Base-by-base conservation (phyloP, 2,329 filamentous ascomycete species). In the Diaporthe sp. region DNA sequence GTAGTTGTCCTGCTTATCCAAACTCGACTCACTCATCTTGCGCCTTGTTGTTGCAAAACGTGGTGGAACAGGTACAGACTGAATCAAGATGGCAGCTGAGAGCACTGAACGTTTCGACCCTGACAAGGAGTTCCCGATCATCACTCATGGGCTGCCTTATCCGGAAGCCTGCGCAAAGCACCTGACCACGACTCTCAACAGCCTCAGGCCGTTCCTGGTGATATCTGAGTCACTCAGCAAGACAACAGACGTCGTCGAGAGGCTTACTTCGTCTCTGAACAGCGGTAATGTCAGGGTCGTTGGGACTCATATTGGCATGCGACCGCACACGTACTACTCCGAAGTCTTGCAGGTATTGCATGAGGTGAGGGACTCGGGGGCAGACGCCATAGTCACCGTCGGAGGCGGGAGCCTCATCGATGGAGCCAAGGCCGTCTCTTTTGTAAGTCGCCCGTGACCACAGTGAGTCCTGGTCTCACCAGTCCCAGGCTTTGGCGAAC, bases 361-460 rank as follows among this genome's bases (percentile, higher is more conserved):
- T 1, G 76, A 78, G 25, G 57, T 78, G 8, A 67, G 65, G 25
- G 57, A 47, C 3, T 55, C 77, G 2, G 63, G 68, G 7, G 77
- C 78, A 6, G 78, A 79, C 60, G 60, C 60, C 25, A 76, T 79
- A 34, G 39, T 79, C 4, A 76, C 76, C 17, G 68, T 80, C 0
- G 79, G 78, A 31, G 78, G 77, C n/a, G 78, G 78, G 15, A 78
- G 76, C 57, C 71, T 79, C 3, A 72, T 77, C 4, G 79, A 80
- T 55, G 79, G 70, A 2, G 79, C 78, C 70, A 80, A 79, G 58
- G 73, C 76, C 12, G n/a, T 77, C 12, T 74, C 74, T 3, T 55
- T 77, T 55, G 78, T 76, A 51, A 74, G 72, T 47, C 31, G 2
- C 63, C 22, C 47, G 7, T 68, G 9, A 39, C 44, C 12, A 28